These are phyloP conservation scores for Gracilariopsis chorda DNA, from an alignment of 23 red algal genomes.

Conservation along the genomic window DNA sequence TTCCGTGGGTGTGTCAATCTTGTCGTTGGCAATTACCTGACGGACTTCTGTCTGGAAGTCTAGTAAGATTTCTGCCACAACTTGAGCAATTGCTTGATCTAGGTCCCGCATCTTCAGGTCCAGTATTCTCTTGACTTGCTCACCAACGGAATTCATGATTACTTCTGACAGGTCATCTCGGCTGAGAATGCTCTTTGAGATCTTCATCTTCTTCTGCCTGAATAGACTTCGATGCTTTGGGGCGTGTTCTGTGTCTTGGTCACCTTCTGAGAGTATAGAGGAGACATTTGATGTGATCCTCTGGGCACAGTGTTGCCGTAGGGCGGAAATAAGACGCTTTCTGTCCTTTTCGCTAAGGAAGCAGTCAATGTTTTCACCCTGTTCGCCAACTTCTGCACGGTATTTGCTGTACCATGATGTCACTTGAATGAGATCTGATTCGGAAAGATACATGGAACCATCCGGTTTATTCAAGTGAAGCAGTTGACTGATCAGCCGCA, in stretches of 20 bases:
- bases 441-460: constrained; percentile 57
- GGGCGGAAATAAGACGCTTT: constrained; percentile 35
- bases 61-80: constrained; percentile 11
- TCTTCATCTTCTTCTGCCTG: not conserved
- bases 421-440: constrained; percentile 35
- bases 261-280: not conserved
- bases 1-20: constrained; percentile 10
- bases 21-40: constrained; percentile 23
- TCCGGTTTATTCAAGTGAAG: constrained; percentile 48
- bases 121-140: constrained; percentile 40
- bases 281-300: constrained; percentile 24
- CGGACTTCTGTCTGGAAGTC: constrained; percentile 46
- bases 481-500: constrained; percentile 51
- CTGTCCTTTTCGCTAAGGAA: constrained; percentile 49
- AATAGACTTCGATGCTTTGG: not conserved
- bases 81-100: constrained; percentile 52
- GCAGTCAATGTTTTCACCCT: constrained; percentile 42
- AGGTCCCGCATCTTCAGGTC: constrained; percentile 46
- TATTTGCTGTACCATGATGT: constrained; percentile 62
- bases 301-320: constrained; percentile 44
- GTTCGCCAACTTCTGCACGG: constrained; percentile 42
- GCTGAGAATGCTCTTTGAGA: not conserved
- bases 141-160: constrained; percentile 19
- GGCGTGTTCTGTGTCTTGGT: not conserved
- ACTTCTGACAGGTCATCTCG: constrained; percentile 28